These are phyloP conservation scores for Simmondsia chinensis DNA, from an alignment of 148 eudicot genomes.

Conservation along the genomic window DNA sequence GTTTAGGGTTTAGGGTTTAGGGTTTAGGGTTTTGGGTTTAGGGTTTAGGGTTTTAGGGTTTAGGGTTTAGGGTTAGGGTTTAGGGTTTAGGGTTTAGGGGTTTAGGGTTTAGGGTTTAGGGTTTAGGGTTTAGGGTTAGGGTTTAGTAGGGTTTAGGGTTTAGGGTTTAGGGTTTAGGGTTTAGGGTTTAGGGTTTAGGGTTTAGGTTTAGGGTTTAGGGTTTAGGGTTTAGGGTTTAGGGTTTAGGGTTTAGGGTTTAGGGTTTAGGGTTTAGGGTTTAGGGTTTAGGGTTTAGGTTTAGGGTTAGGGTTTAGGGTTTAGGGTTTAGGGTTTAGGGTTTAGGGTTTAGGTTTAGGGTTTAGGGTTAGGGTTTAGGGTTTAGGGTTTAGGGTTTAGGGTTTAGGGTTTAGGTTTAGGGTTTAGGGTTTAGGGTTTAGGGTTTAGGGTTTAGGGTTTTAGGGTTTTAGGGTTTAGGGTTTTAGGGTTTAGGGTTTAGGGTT, in stretches of 20 bases:
- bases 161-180: constrained; percentile 13
- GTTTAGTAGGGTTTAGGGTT: constrained; percentile 17
- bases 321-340: constrained; percentile 16
- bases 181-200: constrained; percentile 19
- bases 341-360: constrained; percentile 12
- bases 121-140: constrained; percentile 17
- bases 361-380: constrained; percentile 9
- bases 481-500: too few relatives aligned
- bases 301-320: constrained; percentile 11
- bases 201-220: constrained; percentile 20
- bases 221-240: constrained; percentile 11
- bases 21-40: constrained; percentile 22
- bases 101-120: constrained; percentile 16
- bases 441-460: constrained; percentile 6
- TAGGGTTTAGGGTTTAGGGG: constrained; percentile 14
- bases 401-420: constrained; percentile 12
- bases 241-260: constrained; percentile 8
- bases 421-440: constrained; percentile 15
- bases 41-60: constrained; percentile 6
- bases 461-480: background rate
- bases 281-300: constrained; percentile 9
- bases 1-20: constrained; percentile 9
- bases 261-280: constrained; percentile 9
- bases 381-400: constrained; percentile 8
- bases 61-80: constrained; percentile 17